Evolutionary conservation across 1,284 basidiomycete genomes (phyloP).

Genomic region (Trametes sp.): DNA sequence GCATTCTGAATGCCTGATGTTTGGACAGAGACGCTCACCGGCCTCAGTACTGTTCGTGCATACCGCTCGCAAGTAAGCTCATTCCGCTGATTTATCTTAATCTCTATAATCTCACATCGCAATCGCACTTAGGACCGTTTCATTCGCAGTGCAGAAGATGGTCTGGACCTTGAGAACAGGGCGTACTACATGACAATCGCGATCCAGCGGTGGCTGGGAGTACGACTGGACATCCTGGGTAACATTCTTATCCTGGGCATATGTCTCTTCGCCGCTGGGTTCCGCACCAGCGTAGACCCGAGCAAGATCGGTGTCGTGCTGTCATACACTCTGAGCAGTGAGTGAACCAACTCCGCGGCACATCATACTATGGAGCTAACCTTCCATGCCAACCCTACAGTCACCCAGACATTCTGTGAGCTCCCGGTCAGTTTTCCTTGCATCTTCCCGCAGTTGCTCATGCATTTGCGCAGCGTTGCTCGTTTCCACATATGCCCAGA

Average conservation of each 20-base stretch:
- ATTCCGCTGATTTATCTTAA: not conserved
- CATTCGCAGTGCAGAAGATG: slow-evolving; percentile 52
- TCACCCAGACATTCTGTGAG: slow-evolving; percentile 64
- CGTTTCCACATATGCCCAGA: slow-evolving; percentile 63
- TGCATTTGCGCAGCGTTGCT: slow-evolving; percentile 52
- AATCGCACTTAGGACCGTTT: slow-evolving; percentile 47
- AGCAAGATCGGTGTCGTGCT: slow-evolving; percentile 68
- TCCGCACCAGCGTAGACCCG: slow-evolving; percentile 56
- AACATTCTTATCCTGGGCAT: slow-evolving; percentile 79
- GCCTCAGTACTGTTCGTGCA: slow-evolving; percentile 69
- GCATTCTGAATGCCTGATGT: slow-evolving; percentile 2
- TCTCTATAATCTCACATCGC: not conserved
- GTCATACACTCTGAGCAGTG: slow-evolving; percentile 68
- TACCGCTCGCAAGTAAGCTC: slow-evolving; percentile 53
- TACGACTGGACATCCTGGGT: slow-evolving; percentile 73
- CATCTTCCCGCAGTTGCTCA: not conserved
- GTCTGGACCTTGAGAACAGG: slow-evolving; percentile 69
- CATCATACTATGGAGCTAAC: not conserved
- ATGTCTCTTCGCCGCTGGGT: slow-evolving; percentile 69
- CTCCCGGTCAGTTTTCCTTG: slow-evolving; percentile 9
- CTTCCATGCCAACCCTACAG: slow-evolving; percentile 39
- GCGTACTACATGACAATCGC: slow-evolving; percentile 83
- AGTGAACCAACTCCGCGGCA: slow-evolving; percentile 36
- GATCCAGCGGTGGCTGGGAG: slow-evolving; percentile 68
- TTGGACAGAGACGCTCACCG: slow-evolving; percentile 66